These are phyloP conservation scores for Phaeosphaeria sp. DNA, from an alignment of 2,329 filamentous ascomycete species.

Conservation along the genomic window DNA sequence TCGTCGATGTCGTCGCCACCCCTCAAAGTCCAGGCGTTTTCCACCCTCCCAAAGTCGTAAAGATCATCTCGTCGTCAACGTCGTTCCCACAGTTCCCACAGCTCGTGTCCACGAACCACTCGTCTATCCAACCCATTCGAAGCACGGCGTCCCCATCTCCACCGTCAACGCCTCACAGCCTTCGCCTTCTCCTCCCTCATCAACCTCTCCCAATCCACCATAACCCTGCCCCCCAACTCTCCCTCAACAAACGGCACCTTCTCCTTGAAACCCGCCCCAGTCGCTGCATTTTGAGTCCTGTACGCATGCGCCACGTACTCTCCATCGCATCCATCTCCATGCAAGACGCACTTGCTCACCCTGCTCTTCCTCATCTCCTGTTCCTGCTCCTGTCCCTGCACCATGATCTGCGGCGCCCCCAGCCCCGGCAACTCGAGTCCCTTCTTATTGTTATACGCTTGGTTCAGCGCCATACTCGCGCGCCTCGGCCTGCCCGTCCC, in stretches of 20 bases:
- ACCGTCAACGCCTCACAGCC: background rate
- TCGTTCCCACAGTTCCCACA: background rate
- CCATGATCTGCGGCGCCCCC: background rate
- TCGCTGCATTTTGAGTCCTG: slow-evolving; percentile 12
- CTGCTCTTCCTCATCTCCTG: background rate
- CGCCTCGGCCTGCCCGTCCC: slow-evolving; percentile 20
- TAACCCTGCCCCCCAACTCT: slow-evolving; percentile 15
- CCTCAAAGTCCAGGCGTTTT: background rate
- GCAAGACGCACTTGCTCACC: slow-evolving; percentile 18
- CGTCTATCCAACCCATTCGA: background rate
- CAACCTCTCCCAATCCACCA: slow-evolving; percentile 35
- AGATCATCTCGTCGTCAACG: background rate
- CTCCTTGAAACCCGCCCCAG: slow-evolving; percentile 20
- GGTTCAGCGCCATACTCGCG: slow-evolving; percentile 25
- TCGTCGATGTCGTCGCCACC: background rate
- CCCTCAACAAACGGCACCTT: slow-evolving; percentile 20
- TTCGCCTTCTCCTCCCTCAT: slow-evolving; percentile 23
- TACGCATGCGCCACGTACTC: slow-evolving; percentile 11
- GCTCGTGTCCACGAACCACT: background rate
- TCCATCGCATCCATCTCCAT: slow-evolving; percentile 30
- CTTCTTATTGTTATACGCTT: slow-evolving; percentile 18
- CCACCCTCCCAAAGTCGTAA: background rate
- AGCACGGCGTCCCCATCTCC: too few relatives aligned
- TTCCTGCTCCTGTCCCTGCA: background rate
- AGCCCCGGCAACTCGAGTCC: background rate